Base-by-base conservation (phyloP, 768 basidiomycete species). In the Hygrocybe coccinea region DNA sequence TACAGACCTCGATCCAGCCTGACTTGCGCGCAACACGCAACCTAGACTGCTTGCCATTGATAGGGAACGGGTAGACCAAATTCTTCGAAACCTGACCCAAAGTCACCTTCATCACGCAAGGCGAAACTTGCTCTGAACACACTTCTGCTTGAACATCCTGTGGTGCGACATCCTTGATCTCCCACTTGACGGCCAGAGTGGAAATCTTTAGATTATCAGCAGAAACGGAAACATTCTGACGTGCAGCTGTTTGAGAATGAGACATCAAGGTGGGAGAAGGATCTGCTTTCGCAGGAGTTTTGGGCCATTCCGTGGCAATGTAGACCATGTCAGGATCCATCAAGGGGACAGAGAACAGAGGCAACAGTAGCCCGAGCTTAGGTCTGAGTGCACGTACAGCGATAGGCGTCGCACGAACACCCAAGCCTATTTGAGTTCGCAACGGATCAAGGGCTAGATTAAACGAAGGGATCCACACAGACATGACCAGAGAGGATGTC, bases 21-120 rank as follows among this genome's bases (percentile, higher is more conserved):
- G 81, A 84, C 59, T 79, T 82, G 37, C 83, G 73, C 8, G 83
- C 83, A 34, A 84, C 59, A 3, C 80, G 74, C 9, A 76, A 60
- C 59, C 70, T 79, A 1, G 64, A 51, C 11, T 68, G 67, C 17
- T 60, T 57, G 4, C 70, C 69, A 33, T 74, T 61, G 9, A 83
- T 65, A 10, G 79, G 78, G 44, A 78, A 74, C 0, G 80, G 80
- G 43, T 73, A 81, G 1, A 47, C 8, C 6, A 81, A 55, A 34
- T 54, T 48, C 47, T 73, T 62, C 4, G 54, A 33, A 50, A 67
- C 63, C 1, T 56, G 33, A 2, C 61, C 65, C 56, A 77, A 59
- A 2, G 58, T 57, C 10, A 75, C 62, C 11, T 61, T 55, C 57
- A 78, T 68, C 10, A 59, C 62, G 48, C 62, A 71, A 17, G 74